A percentile compares a stretch with the other conserved stretches of the same genome.
These are phyloP conservation scores for Ammopiptanthus mongolicus DNA, from an alignment of 306 rosid species.

Conservation along the genomic window DNA sequence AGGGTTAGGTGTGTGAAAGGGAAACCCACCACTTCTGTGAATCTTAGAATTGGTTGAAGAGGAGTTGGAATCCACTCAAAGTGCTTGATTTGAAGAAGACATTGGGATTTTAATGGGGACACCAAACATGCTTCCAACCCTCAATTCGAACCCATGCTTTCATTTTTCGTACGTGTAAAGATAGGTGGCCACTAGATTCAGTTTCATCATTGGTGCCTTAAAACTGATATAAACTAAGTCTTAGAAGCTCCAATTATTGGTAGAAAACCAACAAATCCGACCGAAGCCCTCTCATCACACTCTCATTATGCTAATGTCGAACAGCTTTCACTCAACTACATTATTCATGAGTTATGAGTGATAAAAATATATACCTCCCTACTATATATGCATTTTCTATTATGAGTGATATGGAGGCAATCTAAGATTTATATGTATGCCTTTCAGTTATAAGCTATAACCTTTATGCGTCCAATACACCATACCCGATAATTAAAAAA, in stretches of 20 bases:
- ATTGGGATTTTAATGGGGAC: slow-evolving; percentile 45
- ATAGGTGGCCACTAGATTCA: slow-evolving; percentile 45
- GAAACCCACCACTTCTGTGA: slow-evolving; percentile 68
- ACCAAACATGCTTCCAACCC: slow-evolving; percentile 45
- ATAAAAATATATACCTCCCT: neutral
- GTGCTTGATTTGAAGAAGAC: slow-evolving; percentile 59
- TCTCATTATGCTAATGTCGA: slow-evolving; percentile 2
- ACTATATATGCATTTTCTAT: neutral
- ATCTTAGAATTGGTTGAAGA: slow-evolving; percentile 57
- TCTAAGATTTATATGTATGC: neutral
- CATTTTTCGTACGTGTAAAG: slow-evolving; percentile 63
- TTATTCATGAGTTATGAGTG: neutral
- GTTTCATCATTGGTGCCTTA: slow-evolving; percentile 44
- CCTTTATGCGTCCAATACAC: slow-evolving; percentile 16
- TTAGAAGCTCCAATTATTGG: slow-evolving; percentile 47
- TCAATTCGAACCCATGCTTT: slow-evolving; percentile 26
- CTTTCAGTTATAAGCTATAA: neutral
- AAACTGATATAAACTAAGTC: slow-evolving; percentile 32
- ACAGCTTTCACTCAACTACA: neutral
- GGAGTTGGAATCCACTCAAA: slow-evolving; percentile 98
- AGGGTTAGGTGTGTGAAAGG: slow-evolving; percentile 83
- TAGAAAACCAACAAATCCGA: slow-evolving; percentile 15
- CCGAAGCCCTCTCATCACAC: slow-evolving; percentile 6
- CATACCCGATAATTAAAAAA: slow-evolving; percentile 9
- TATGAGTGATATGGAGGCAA: neutral